phyloP scores from a whole-genome alignment of 305 asterid genomes.

The Andrographis paniculata region DNA sequence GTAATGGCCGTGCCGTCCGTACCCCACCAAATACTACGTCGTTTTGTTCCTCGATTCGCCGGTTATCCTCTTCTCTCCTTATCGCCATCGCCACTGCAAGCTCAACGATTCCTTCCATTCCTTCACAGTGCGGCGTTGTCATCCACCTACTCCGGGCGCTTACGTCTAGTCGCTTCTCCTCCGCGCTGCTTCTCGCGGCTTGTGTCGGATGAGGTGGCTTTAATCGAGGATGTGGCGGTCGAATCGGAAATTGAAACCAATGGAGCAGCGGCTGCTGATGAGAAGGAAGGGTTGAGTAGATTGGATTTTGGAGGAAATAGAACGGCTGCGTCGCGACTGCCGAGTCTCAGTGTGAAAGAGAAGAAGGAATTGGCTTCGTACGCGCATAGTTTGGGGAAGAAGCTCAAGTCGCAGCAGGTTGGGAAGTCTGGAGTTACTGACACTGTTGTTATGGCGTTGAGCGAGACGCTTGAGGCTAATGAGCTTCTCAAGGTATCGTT shows the following conservation, averaged over 20 bases:
- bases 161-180: no score
- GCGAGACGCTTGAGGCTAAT: slow-evolving; percentile 83
- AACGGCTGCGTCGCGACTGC: slow-evolving; percentile 22
- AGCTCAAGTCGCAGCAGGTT: slow-evolving; percentile 83
- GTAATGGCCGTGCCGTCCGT: neutral
- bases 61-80: neutral
- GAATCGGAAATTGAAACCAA: neutral
- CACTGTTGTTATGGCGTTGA: slow-evolving; percentile 59
- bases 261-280: neutral
- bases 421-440: slow-evolving; percentile 93
- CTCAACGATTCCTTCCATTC: neutral
- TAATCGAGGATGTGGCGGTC: neutral
- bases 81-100: neutral
- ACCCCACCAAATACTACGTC: neutral
- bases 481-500: slow-evolving; percentile 83
- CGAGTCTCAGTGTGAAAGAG: slow-evolving; percentile 62
- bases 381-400: slow-evolving; percentile 86
- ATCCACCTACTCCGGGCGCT: no score
- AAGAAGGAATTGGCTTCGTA: slow-evolving; percentile 76
- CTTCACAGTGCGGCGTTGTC: neutral
- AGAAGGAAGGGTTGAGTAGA: neutral
- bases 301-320: slow-evolving; percentile 13
- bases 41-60: neutral
- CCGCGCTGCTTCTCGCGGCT: neutral
- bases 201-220: neutral